phyloP scores from a whole-genome alignment of 2,329 filamentous ascomycete genomes.

The Cyphellophora europaea region DNA sequence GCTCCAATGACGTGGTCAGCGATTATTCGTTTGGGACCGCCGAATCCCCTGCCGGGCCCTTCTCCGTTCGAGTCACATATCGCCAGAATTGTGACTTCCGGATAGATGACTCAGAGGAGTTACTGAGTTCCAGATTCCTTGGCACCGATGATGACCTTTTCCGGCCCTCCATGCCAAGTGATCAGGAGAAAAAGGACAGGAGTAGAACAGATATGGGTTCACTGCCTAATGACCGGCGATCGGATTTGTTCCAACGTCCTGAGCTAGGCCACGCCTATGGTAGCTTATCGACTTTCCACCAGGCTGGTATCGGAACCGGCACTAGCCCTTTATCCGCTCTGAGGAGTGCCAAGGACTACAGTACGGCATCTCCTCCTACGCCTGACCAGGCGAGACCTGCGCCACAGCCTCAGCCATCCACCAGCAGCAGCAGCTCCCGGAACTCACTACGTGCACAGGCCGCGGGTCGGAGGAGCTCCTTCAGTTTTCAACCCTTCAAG shows the following conservation, averaged over 20 bases:
- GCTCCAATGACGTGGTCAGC: conserved; percentile 55
- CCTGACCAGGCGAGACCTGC: conserved; percentile 40
- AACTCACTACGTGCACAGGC: conserved; percentile 38
- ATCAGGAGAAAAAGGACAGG: no score
- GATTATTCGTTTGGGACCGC: conserved; percentile 74
- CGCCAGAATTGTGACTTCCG: conserved; percentile 84
- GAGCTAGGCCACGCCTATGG: conserved; percentile 76
- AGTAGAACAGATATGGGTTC: conserved; percentile 50
- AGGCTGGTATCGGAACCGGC: conserved; percentile 62
- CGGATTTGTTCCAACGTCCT: conserved; percentile 32
- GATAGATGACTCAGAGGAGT: conserved; percentile 80
- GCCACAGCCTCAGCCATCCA: conserved; percentile 21
- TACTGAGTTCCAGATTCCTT: conserved; percentile 89
- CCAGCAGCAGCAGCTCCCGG: conserved; percentile 31
- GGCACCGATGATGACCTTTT: conserved; percentile 83
- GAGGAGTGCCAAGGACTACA: conserved; percentile 53
- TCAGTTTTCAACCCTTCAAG: conserved; percentile 94
- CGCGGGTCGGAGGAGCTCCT: conserved; percentile 61
- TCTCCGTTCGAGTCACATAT: conserved; percentile 74
- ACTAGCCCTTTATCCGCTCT: conserved; percentile 82
- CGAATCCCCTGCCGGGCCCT: conserved; percentile 75
- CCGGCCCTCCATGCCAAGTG: conserved; percentile 61
- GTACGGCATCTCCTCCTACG: conserved; percentile 38
- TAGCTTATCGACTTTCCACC: conserved; percentile 79
- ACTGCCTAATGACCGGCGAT: conserved; percentile 53